Conservation (phyloP, 2,329 filamentous ascomycete genomes). For the Decorospora gaudefroyi region DNA sequence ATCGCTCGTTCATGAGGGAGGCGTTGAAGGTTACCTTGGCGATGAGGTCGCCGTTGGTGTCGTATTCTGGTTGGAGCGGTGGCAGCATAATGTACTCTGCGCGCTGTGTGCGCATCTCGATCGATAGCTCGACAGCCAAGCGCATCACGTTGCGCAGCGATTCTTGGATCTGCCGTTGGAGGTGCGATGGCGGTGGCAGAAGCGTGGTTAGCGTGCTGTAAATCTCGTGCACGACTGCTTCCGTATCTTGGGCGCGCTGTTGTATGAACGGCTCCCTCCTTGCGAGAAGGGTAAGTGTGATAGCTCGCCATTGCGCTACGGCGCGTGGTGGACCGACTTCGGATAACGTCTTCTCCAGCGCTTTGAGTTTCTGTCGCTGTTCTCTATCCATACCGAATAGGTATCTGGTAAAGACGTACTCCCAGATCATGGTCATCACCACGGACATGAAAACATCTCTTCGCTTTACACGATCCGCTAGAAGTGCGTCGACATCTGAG, state of each 20-base stretch:
- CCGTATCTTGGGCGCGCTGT: slow-evolving; percentile 86
- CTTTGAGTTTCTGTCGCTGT: slow-evolving; percentile 95
- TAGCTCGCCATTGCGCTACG: slow-evolving; percentile 97
- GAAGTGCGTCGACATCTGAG: slow-evolving; percentile 85
- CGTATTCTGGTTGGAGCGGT: slow-evolving; percentile 91
- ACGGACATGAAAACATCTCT: slow-evolving; percentile 98
- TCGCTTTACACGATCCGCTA: slow-evolving; percentile 83
- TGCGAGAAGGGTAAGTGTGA: slow-evolving; percentile 86
- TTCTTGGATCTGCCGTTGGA: slow-evolving; percentile 78
- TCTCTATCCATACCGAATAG: slow-evolving; percentile 98
- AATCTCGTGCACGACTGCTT: slow-evolving; percentile 92
- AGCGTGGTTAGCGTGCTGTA: slow-evolving; percentile 82
- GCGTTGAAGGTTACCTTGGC: slow-evolving; percentile 92
- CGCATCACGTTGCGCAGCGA: slow-evolving; percentile 86
- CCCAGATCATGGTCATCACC: slow-evolving; percentile 99
- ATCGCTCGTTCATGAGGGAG: slow-evolving; percentile 90
- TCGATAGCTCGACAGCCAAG: slow-evolving; percentile 84
- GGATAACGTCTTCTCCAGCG: slow-evolving; percentile 84
- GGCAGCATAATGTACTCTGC: slow-evolving; percentile 99
- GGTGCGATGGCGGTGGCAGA: slow-evolving; percentile 80
- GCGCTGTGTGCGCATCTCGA: slow-evolving; percentile 96
- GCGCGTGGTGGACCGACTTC: slow-evolving; percentile 83
- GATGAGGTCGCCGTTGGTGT: slow-evolving; percentile 85
- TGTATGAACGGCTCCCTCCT: slow-evolving; percentile 77
- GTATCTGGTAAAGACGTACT: slow-evolving; percentile 96